A percentile compares a stretch with the other conserved stretches of the same genome.
phyloP scores from a whole-genome alignment of 345 rosid species.

The Bretschneidera sinensis region DNA sequence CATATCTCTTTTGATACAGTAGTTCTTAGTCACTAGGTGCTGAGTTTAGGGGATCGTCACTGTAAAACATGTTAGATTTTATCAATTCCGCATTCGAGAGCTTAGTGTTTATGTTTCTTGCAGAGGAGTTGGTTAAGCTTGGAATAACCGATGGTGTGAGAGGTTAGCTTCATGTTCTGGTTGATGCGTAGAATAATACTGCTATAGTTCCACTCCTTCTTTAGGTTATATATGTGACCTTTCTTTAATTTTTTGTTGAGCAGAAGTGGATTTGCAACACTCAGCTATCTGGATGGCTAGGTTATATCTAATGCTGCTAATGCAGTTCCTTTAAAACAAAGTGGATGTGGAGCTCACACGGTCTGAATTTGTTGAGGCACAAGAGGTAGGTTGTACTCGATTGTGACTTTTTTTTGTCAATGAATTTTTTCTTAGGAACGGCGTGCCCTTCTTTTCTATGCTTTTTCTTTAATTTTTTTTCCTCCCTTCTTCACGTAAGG shows the following conservation, averaged over 20 bases:
- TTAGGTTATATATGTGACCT: slow-evolving; percentile 14
- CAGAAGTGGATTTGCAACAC: slow-evolving; percentile 89
- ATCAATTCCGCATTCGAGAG: neutral
- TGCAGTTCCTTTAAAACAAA: slow-evolving; percentile 97
- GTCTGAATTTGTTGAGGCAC: slow-evolving; percentile 88
- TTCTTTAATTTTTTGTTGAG: slow-evolving; percentile 20
- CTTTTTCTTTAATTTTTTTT: neutral
- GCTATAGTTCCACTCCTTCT: slow-evolving; percentile 10
- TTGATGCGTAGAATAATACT: slow-evolving; percentile 4
- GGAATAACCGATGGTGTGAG: slow-evolving; percentile 73
- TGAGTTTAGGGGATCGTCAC: neutral
- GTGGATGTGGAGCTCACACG: slow-evolving; percentile 95
- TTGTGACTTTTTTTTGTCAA: neutral
- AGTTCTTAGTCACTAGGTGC: too few relatives aligned
- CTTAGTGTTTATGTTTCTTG: slow-evolving; percentile 27
- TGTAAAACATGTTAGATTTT: neutral
- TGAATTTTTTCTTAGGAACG: neutral
- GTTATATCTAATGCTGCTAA: slow-evolving; percentile 76
- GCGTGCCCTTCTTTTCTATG: neutral
- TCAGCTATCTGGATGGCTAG: slow-evolving; percentile 97
- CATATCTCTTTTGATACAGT: too few relatives aligned
- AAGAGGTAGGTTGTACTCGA: slow-evolving; percentile 52
- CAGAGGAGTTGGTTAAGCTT: slow-evolving; percentile 82
- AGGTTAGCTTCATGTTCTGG: slow-evolving; percentile 44
- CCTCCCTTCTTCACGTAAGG: slow-evolving; percentile 7